phyloP scores from a whole-genome alignment of 495 filamentous ascomycete genomes.

The Talaromyces adpressus region DNA sequence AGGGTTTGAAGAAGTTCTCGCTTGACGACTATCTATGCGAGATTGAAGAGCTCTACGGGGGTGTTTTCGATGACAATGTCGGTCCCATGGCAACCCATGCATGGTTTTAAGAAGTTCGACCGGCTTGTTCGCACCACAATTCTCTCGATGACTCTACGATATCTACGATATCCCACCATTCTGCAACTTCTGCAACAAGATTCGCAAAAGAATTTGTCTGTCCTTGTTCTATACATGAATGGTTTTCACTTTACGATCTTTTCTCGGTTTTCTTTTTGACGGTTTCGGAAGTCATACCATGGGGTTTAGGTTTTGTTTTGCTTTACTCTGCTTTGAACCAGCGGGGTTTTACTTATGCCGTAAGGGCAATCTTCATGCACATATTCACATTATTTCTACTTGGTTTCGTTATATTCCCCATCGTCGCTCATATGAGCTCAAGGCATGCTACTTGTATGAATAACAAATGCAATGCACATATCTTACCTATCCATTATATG shows the following conservation, averaged over 20 bases:
- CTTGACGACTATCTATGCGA: conserved; percentile 81
- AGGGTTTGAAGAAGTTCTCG: conserved; percentile 66
- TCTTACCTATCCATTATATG: neutral
- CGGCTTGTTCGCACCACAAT: neutral
- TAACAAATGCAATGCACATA: conserved; percentile 2
- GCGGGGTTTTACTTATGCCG: neutral
- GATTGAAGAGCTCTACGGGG: conserved; percentile 61
- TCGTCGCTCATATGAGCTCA: neutral
- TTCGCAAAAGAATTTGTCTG: neutral
- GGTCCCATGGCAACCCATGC: conserved; percentile 27
- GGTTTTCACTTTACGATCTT: neutral
- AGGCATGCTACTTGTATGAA: neutral
- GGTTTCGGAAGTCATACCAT: neutral
- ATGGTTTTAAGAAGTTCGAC: conserved; percentile 33
- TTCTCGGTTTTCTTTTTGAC: neutral
- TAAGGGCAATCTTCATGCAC: conserved; percentile 2
- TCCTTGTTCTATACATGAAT: neutral
- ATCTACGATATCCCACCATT: no score
- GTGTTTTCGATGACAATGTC: conserved; percentile 39
- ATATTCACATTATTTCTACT: neutral
- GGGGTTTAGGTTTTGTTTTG: conserved; percentile 1
- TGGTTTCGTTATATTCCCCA: neutral
- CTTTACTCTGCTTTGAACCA: neutral
- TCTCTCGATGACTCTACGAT: conserved; percentile 7
- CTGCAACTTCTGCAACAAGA: neutral